A percentile compares a stretch with the other conserved stretches of the same genome.
These are phyloP conservation scores for Solanum ossicruentum DNA, from an alignment of 257 asterid species.

Conservation along the genomic window DNA sequence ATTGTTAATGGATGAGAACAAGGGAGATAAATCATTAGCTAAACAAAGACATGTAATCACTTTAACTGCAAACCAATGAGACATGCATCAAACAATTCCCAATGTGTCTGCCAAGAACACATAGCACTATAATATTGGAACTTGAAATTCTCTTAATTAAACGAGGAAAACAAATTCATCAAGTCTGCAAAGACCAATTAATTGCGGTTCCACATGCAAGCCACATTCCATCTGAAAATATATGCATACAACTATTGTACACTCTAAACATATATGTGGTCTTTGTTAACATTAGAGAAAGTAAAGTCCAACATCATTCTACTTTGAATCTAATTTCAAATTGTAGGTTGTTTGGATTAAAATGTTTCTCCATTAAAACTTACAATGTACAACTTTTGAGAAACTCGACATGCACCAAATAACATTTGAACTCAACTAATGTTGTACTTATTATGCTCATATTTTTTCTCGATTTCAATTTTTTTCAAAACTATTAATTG, in stretches of 20 bases:
- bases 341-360: no score
- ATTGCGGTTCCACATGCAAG: neutral
- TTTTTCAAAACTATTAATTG: accelerated
- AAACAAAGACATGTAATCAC: neutral
- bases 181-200: neutral
- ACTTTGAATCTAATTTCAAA: neutral
- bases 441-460: no score
- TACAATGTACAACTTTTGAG: neutral
- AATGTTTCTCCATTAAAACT: neutral
- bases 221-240: neutral
- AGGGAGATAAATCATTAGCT: neutral
- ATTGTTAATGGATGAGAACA: neutral
- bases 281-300: neutral
- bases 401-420: neutral
- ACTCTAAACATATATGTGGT: neutral
- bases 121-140: constrained; percentile 23
- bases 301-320: neutral
- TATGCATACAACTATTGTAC: neutral
- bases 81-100: constrained; percentile 20
- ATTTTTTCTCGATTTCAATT: neutral
- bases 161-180: neutral
- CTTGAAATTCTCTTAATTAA: constrained; percentile 15
- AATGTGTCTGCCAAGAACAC: constrained; percentile 14
- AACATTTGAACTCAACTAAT: no score
- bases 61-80: constrained; percentile 23